Evolutionary conservation across 164 flowering plant genomes (phyloP), one percentile per base, ranked within the genome.

Genomic region (Liriodendron chinense): DNA sequence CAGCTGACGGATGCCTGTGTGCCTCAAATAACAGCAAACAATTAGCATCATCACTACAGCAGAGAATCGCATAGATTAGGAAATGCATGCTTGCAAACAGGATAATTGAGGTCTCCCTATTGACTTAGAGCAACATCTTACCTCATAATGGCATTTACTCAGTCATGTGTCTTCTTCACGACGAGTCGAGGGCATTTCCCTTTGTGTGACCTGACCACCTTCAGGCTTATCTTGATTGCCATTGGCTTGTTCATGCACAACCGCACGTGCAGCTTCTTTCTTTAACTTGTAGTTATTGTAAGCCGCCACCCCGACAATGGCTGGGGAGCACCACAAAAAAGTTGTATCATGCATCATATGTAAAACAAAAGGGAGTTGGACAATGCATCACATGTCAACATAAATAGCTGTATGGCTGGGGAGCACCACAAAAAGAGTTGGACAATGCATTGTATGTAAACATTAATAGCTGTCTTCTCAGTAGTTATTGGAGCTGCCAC

Each of bases 241-340:
- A n/a, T 68, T 64, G 14, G 7, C 26, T 43, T 26, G 53, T 9
- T 43, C 89, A 18, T 64, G 71, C 22, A 86, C 72, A 76, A 68
- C 84, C 16, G 65, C 80, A 70, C 79, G 79, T 75, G 89, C 70
- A 79, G 90, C 90, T 85, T 93, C 97, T 82, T 87, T 93, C 78
- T 88, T 92, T 83, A 93, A 77, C 86, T 96, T 96, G 84, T 83
- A 83, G 78, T 96, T 96, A 76, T 96, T 96, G 80, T 96, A 96
- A 47, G 96, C 98, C 26, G 89, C 98, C 62, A 96, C 99, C 67
- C 99, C 97, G 47, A 87, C 90, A 77, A 96, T 93, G 68, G 98
- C 99, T 96, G 89, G 82, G 85, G 59, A 67, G 49, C 22, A 23
- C 22, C 56, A 73, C 16, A 70, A 47, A 21, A 20, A 48, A 18